Evolutionary conservation across 2,329 filamentous ascomycete species (phyloP).

Genomic region (Xylaria sp.): DNA sequence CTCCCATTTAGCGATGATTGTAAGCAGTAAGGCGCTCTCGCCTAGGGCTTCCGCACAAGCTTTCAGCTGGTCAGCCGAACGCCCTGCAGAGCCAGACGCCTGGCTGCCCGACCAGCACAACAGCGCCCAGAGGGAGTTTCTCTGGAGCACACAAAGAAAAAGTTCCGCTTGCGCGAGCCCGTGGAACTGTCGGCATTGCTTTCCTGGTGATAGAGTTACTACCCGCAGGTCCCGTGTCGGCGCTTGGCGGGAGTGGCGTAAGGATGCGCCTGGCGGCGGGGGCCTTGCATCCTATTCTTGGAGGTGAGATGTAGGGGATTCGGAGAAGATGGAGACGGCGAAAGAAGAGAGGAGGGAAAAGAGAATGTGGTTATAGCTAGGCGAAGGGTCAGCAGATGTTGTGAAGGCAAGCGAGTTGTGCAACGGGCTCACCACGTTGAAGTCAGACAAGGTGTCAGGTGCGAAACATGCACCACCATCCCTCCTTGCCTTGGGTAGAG

Average conservation of each 20-base stretch:
- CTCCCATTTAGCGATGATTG: background rate
- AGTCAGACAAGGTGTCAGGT: conserved; percentile 40
- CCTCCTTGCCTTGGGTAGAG: conserved; percentile 11
- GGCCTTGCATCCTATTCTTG: conserved; percentile 12
- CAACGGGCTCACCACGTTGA: conserved; percentile 29
- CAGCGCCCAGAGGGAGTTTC: background rate
- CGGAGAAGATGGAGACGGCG: conserved; percentile 9
- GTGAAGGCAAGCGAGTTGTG: conserved; percentile 25
- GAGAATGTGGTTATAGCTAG: conserved; percentile 9
- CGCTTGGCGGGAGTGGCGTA: conserved; percentile 11
- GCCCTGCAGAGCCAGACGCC: background rate
- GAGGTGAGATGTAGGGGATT: conserved; percentile 1
- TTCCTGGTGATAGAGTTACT: background rate
- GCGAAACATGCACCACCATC: conserved; percentile 32
- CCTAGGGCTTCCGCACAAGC: conserved; percentile 1
- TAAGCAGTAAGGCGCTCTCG: conserved; percentile 1
- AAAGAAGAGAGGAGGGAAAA: conserved; percentile 12
- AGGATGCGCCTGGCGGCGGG: conserved; percentile 8
- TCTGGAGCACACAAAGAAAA: background rate
- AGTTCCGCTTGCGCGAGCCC: background rate
- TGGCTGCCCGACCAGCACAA: background rate
- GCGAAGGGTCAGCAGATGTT: conserved; percentile 31
- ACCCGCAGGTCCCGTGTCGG: background rate
- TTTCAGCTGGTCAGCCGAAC: conserved; percentile 2
- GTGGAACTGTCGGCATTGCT: background rate